Base-by-base conservation (phyloP, 306 rosid genomes). In the Gleditsia sinensis region DNA sequence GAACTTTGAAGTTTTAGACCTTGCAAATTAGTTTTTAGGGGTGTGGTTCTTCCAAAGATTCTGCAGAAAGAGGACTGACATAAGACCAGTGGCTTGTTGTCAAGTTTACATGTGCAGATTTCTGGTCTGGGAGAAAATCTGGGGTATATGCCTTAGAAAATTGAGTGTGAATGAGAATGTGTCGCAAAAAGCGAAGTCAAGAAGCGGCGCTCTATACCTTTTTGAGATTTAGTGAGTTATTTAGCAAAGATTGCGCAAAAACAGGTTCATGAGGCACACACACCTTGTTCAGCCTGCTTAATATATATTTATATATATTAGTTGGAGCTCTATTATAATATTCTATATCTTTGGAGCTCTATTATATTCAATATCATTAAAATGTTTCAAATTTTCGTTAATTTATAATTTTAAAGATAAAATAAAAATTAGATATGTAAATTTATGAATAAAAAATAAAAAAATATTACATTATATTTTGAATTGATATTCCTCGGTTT, bases 141-240 rank as follows among this genome's bases (percentile, higher is more conserved):
- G 65, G 30, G 49, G 56, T 17, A 67, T 25, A 39, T 11, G 63
- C 55, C 12, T 62, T 25, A 36, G 65, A 33, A 74, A 68, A 69
- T 42, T 7, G 67, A 51, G 69, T 71, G 76, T 34, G 25, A 17
- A 65, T 28, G 61, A 63, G 66, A 62, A 23, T 67, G 73, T 55
- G 88, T 84, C 83, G 64, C 75, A 51, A 69, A 84, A 74, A 77
- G 87, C 68, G 7, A 84, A 69, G 83, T 68, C 85, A 81, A 63
- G 58, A 77, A 84, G 34, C 83, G 83, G 85, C 76, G 83, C 54
- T 68, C 6, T 76, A 64, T 58, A 40, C 74, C 67, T 34, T 66
- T 28, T 64, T 49, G 43, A 53, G 77, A 69, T 34, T 78, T 67
- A 4, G 6, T 13, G 70, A 40, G 21, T 77, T 36, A 13, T 68